These are phyloP conservation scores for Aspergillus homomorphus DNA, from an alignment of 495 filamentous ascomycete species.

Conservation along the genomic window DNA sequence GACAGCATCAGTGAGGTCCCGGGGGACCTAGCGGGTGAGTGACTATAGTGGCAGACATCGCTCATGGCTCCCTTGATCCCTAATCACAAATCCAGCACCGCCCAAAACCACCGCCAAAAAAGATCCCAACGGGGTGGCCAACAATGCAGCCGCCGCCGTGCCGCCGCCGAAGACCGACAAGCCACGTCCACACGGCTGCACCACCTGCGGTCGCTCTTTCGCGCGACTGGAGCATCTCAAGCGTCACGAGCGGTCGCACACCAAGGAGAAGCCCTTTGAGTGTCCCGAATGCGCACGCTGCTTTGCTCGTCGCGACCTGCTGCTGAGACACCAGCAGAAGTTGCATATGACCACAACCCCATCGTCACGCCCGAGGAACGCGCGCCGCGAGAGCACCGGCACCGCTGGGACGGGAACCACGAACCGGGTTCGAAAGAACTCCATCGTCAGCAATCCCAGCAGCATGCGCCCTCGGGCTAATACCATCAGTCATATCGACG, in stretches of 20 bases:
- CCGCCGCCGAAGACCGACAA: constrained; percentile 95
- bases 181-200: constrained; percentile 90
- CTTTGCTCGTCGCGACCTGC: constrained; percentile 89
- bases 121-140: constrained; percentile 35
- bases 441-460: constrained; percentile 63
- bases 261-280: constrained; percentile 98
- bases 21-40: constrained; percentile 24
- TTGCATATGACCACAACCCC: constrained; percentile 94
- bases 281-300: constrained; percentile 93
- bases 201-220: constrained; percentile 89
- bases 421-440: constrained; percentile 87
- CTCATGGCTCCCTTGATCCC: constrained; percentile 6
- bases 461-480: constrained; percentile 88
- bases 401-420: constrained; percentile 65
- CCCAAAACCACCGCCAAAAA: constrained; percentile 35
- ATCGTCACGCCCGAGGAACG: constrained; percentile 80
- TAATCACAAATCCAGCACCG: constrained; percentile 20
- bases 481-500: constrained; percentile 94
- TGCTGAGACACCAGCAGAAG: constrained; percentile 97
- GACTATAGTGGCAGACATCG: not conserved
- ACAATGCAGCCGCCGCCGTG: constrained; percentile 27
- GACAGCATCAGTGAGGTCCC: constrained; percentile 47
- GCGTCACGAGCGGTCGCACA: constrained; percentile 96
- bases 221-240: constrained; percentile 96
- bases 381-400: constrained; percentile 75